phyloP scores from a whole-genome alignment of 2,329 filamentous ascomycete genomes.

The Biscogniauxia marginata region DNA sequence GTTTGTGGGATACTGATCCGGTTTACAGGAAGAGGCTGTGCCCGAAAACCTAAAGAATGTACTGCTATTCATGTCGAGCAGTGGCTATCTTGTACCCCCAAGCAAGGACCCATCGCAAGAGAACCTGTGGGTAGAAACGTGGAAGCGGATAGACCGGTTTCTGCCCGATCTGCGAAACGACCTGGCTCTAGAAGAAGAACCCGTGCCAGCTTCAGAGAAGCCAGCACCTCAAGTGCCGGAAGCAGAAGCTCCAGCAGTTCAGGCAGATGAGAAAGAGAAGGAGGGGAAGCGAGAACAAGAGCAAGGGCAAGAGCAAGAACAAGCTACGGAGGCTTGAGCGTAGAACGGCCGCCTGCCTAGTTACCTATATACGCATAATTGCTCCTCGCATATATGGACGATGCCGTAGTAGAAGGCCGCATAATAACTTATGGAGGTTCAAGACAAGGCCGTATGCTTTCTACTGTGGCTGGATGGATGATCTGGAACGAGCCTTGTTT shows the following conservation, averaged over 20 bases:
- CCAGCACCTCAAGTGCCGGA: neutral
- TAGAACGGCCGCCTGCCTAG: neutral
- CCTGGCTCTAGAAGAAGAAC: conserved; percentile 49
- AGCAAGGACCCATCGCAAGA: conserved; percentile 53
- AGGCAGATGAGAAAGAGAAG: neutral
- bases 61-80: conserved; percentile 89
- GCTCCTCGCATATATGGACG: too few relatives aligned
- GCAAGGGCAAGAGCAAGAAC: neutral
- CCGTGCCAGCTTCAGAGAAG: neutral
- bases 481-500: too few relatives aligned
- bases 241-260: neutral
- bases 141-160: conserved; percentile 66
- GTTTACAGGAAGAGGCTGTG: conserved; percentile 80
- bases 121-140: conserved; percentile 61
- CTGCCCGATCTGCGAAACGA: conserved; percentile 59
- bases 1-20: conserved; percentile 2
- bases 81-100: conserved; percentile 77
- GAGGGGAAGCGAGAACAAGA: neutral
- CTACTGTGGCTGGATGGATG: too few relatives aligned
- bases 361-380: neutral
- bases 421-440: too few relatives aligned
- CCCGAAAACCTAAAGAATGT: conserved; percentile 96
- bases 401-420: too few relatives aligned
- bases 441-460: too few relatives aligned
- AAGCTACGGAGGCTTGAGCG: neutral